Percentiles rank a stretch among this genome's conserved stretches.
phyloP scores from a whole-genome alignment of 2,329 filamentous ascomycete genomes.

The Cordyceps pruinosa region DNA sequence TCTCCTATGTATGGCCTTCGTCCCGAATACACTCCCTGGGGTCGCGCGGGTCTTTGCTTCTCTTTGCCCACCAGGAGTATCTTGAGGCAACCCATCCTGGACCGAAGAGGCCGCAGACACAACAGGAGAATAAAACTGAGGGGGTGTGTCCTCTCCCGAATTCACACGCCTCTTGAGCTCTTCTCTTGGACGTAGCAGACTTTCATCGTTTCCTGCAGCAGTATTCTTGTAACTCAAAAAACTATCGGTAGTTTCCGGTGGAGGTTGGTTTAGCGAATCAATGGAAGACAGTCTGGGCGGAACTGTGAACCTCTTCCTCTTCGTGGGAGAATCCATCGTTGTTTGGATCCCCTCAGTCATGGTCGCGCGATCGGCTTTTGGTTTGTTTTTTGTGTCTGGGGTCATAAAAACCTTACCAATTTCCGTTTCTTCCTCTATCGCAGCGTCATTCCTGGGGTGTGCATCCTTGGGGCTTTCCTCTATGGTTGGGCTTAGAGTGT shows the following conservation, averaged over 20 bases:
- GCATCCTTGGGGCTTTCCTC: conserved; percentile 21
- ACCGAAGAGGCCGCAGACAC: not conserved
- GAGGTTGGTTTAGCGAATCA: not conserved
- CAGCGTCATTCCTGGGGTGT: not conserved
- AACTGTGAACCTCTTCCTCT: conserved; percentile 1
- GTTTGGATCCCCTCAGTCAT: not conserved
- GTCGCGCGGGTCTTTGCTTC: not conserved
- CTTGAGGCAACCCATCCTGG: too few species aligned
- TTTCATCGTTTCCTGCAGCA: not conserved
- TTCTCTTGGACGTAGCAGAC: not conserved
- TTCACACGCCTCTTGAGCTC: not conserved
- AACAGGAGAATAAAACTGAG: not conserved
- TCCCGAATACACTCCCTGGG: not conserved
- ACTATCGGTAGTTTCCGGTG: not conserved
- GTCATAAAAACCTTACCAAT: not conserved
- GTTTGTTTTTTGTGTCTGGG: not conserved
- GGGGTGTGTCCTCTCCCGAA: not conserved
- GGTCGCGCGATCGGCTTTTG: not conserved
- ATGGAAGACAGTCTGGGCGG: conserved; percentile 7
- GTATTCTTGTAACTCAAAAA: not conserved
- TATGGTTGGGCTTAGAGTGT: conserved; percentile 24
- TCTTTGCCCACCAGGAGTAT: not conserved
- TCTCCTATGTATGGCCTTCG: not conserved
- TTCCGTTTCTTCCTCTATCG: not conserved
- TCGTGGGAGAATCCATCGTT: not conserved